Percentiles rank a stretch among this genome's conserved stretches.
Evolutionary conservation across 2,329 filamentous ascomycete genomes (phyloP).

Genomic region (Fusarium circinatum): DNA sequence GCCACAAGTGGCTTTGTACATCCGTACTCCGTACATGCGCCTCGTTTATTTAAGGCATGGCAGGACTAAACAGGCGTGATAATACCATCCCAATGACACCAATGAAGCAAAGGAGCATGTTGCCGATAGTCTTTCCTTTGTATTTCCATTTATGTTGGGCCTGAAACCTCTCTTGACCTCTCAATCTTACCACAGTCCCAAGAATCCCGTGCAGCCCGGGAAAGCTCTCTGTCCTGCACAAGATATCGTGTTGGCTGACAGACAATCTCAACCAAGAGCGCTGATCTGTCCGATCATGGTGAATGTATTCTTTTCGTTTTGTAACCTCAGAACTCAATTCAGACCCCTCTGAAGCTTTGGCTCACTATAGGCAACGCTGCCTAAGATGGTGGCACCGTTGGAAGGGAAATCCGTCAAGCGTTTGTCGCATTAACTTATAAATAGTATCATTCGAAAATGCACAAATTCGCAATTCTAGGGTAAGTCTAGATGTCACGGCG

Average conservation of each 20-base stretch:
- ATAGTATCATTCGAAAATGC: accelerated
- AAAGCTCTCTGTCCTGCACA: no score
- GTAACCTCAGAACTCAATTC: neutral
- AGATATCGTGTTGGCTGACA: accelerated
- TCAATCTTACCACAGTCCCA: neutral
- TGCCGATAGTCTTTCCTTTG: no score
- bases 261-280: accelerated
- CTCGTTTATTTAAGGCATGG: neutral
- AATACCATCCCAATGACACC: no score
- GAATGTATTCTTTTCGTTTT: accelerated
- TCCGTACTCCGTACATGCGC: neutral
- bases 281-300: neutral
- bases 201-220: neutral
- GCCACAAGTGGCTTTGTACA: neutral
- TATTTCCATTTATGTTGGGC: neutral
- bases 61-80: no score
- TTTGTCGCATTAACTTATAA: accelerated
- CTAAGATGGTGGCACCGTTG: neutral
- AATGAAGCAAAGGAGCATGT: neutral
- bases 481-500: neutral
- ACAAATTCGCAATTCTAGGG: neutral
- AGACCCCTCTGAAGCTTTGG: neutral
- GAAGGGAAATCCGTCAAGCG: neutral
- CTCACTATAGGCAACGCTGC: neutral
- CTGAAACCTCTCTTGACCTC: neutral